Base-by-base conservation (phyloP, 352 stramenopile genomes). In the Poterioochromonas sp. region DNA sequence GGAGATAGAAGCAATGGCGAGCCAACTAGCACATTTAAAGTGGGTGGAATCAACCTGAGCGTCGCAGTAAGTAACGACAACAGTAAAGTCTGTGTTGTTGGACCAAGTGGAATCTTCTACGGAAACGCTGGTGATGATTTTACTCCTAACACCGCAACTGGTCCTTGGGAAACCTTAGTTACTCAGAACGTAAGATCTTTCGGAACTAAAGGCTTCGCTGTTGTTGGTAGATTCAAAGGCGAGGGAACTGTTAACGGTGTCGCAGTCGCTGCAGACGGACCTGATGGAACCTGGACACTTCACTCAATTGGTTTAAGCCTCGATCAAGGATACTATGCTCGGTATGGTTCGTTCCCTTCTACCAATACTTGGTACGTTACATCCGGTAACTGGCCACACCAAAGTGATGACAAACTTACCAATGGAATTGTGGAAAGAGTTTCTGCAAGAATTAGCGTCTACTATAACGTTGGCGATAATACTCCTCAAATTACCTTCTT, bases 311-410 rank as follows among this genome's bases (percentile, higher is more conserved):
- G 15, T 1, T 51, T 74, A 15, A 37, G 32, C 29, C 34, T 11
- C 22, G 37, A 0, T 54, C 37, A 26, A 18, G n/a, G n/a, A n/a
- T 74, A 74, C n/a, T 12, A 3, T 15, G 37, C 65, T 54, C 37
- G 65, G 1, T 74, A 74, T 54, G 65, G 39, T 51, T 3, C 65
- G 2, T 74, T 74, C 20, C 65, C 65, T 26, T 71, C 62, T 47
- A 29, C 8, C 2, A 47, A 1, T 15, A 71, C 62, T 71, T 71
- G 62, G 62, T 71, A 47, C 32, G 62, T 71, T 29, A 44, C 5
- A n/a, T 41, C 62, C 32, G 62, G 62, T 29, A 71, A 2, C 15
- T 71, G 62, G 62, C 62, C 62, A 26, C n/a, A n/a, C n/a, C n/a
- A n/a, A n/a, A 2, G 11, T 12, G 62, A 71, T 29, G 62, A 12